Evolutionary conservation across 345 rosid species (phyloP).

Genomic region (Euphorbia lathyris): DNA sequence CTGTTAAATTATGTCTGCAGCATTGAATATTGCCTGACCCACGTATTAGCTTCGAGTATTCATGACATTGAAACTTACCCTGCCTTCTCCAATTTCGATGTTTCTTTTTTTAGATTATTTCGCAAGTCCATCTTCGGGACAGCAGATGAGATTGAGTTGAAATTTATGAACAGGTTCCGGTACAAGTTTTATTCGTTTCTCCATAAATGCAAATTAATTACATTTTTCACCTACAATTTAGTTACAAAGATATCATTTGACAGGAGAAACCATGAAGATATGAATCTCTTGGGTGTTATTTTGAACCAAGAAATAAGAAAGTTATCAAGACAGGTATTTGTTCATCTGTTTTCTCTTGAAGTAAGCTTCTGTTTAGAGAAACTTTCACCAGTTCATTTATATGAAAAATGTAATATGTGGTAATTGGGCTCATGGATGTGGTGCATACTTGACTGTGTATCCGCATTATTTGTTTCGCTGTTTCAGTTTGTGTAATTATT

Average conservation of each 20-base stretch:
- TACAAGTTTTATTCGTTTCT: constrained; percentile 1
- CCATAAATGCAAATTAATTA: not conserved
- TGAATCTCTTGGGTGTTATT: constrained; percentile 78
- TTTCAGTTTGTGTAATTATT: not conserved
- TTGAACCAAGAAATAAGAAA: constrained; percentile 89
- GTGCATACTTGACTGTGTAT: not conserved
- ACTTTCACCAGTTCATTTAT: not conserved
- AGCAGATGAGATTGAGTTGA: constrained; percentile 94
- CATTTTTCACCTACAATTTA: constrained; percentile 11
- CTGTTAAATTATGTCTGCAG: not conserved
- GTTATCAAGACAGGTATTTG: constrained; percentile 75
- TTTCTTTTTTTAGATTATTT: constrained; percentile 53
- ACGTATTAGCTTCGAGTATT: not conserved
- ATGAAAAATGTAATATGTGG: too few relatives aligned
- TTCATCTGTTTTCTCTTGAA: not conserved
- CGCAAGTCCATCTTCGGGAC: constrained; percentile 92
- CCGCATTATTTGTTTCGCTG: not conserved
- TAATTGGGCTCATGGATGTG: not conserved
- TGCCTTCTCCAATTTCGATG: constrained; percentile 11
- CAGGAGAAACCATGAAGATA: constrained; percentile 89
- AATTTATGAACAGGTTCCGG: constrained; percentile 84
- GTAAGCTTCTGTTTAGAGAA: not conserved
- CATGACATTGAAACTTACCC: not conserved
- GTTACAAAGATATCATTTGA: constrained; percentile 16
- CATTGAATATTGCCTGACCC: not conserved